A percentile compares a stretch with the other conserved stretches of the same genome.
Conservation (phyloP, 148 eudicot genomes). For the Vaccinium vitisidaea region DNA sequence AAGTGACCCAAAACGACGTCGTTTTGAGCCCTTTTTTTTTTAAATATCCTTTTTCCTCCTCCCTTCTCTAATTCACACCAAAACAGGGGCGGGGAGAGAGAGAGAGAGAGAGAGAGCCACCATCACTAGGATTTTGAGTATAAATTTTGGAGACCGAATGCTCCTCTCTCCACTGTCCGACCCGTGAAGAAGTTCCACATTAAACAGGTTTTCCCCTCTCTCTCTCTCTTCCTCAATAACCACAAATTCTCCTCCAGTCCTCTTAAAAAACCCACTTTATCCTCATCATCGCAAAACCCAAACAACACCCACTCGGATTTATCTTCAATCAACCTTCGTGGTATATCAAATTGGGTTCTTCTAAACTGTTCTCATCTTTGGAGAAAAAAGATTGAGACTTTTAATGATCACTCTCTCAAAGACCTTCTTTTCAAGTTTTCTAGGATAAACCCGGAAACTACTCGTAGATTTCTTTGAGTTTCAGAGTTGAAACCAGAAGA, state of each 20-base stretch:
- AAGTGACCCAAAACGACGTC: no score
- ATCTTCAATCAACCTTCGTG: slow-evolving; percentile 15
- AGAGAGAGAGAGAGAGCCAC: no score
- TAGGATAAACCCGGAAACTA: slow-evolving; percentile 42
- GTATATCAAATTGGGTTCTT: slow-evolving; percentile 30
- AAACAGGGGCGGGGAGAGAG: no score
- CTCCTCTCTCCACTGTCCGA: slow-evolving; percentile 13
- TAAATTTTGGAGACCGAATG: slow-evolving; percentile 16
- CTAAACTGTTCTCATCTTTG: slow-evolving; percentile 22
- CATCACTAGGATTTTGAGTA: no score
- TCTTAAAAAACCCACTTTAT: slow-evolving; percentile 11
- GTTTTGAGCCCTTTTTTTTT: no score
- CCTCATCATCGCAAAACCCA: slow-evolving; percentile 12
- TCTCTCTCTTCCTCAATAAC: slow-evolving; percentile 16
- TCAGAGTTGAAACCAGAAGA: slow-evolving; percentile 44
- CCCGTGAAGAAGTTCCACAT: background rate
- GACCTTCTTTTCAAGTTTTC: slow-evolving; percentile 47
- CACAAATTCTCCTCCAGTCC: slow-evolving; percentile 15
- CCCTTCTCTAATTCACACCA: no score
- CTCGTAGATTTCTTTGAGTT: slow-evolving; percentile 52
- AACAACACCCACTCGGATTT: slow-evolving; percentile 27
- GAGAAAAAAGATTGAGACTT: slow-evolving; percentile 22
- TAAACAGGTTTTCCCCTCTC: slow-evolving; percentile 27
- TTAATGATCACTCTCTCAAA: slow-evolving; percentile 30
- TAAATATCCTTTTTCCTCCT: no score